Percentiles rank a stretch among this genome's conserved stretches.
These are phyloP conservation scores for Panus rudis DNA, from an alignment of 768 basidiomycete genomes.

Conservation along the genomic window DNA sequence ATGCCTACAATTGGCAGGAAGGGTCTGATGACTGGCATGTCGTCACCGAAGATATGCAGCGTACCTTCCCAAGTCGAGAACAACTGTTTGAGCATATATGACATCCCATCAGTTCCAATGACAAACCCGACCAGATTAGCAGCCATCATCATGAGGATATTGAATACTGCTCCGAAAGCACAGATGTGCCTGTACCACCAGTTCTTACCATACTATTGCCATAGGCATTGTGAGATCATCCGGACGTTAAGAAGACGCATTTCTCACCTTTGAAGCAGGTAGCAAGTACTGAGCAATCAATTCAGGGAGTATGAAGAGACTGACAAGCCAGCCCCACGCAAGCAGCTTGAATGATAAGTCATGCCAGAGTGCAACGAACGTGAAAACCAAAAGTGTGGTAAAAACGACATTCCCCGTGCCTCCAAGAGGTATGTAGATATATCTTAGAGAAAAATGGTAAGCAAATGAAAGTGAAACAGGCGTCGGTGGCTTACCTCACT, in stretches of 20 bases:
- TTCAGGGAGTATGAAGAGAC: conserved; percentile 86
- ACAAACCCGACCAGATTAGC: conserved; percentile 97
- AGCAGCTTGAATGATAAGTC: conserved; percentile 83
- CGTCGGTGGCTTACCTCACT: conserved; percentile 48
- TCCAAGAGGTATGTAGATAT: conserved; percentile 91
- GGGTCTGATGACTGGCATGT: background rate
- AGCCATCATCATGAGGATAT: conserved; percentile 81
- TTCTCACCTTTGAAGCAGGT: conserved; percentile 63
- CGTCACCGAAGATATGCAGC: background rate
- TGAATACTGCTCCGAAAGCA: conserved; percentile 75
- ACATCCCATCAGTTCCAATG: conserved; percentile 74
- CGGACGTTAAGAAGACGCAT: conserved; percentile 14
- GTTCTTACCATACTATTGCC: conserved; percentile 50
- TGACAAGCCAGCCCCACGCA: conserved; percentile 96
- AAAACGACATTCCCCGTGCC: conserved; percentile 51
- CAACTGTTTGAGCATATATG: conserved; percentile 57
- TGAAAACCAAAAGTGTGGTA: conserved; percentile 78
- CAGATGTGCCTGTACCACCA: conserved; percentile 85
- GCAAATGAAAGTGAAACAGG: background rate
- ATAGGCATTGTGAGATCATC: background rate
- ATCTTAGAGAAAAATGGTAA: conserved; percentile 39
- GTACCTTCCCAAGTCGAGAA: conserved; percentile 61
- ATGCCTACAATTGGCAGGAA: conserved; percentile 38
- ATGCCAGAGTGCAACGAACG: conserved; percentile 98
- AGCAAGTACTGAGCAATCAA: conserved; percentile 54